phyloP scores from a whole-genome alignment of 192 early-diverging fungal genomes.

The Gigaspora rosea region DNA sequence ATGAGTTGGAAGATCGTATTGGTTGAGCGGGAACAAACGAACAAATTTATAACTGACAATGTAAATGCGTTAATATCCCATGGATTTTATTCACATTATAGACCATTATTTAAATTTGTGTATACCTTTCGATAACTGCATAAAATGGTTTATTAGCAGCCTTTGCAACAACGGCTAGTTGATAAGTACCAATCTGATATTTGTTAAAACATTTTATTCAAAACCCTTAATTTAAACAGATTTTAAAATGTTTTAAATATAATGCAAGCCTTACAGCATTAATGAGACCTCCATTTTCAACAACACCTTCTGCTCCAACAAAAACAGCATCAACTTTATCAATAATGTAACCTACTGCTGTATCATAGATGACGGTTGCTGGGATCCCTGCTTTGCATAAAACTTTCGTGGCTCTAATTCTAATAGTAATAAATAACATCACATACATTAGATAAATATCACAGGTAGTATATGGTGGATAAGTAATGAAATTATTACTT shows the following conservation, averaged over 20 bases:
- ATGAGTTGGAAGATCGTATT: conserved; percentile 87
- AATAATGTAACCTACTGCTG: conserved; percentile 93
- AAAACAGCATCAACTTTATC: conserved; percentile 95
- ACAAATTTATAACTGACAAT: conserved; percentile 90
- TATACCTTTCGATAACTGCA: conserved; percentile 87
- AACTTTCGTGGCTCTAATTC: conserved; percentile 64
- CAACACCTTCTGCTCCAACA: conserved; percentile 97
- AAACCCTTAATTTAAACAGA: neutral
- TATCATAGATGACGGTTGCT: conserved; percentile 83
- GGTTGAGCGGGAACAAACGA: conserved; percentile 90
- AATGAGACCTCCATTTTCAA: conserved; percentile 96
- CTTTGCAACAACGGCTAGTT: conserved; percentile 92
- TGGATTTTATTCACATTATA: neutral
- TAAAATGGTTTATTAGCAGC: conserved; percentile 95
- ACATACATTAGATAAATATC: neutral
- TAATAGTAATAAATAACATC: conserved; percentile 25
- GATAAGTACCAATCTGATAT: conserved; percentile 87
- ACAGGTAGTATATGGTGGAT: neutral
- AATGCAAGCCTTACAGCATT: conserved; percentile 64
- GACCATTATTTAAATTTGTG: conserved; percentile 1
- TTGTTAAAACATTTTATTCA: neutral
- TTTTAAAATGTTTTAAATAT: neutral
- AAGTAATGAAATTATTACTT: conserved; percentile 18
- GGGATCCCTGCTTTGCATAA: conserved; percentile 77
- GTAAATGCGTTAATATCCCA: neutral